phyloP scores from a whole-genome alignment of 139 green algal genomes.

The Cymbomonas tetramitiformis region DNA sequence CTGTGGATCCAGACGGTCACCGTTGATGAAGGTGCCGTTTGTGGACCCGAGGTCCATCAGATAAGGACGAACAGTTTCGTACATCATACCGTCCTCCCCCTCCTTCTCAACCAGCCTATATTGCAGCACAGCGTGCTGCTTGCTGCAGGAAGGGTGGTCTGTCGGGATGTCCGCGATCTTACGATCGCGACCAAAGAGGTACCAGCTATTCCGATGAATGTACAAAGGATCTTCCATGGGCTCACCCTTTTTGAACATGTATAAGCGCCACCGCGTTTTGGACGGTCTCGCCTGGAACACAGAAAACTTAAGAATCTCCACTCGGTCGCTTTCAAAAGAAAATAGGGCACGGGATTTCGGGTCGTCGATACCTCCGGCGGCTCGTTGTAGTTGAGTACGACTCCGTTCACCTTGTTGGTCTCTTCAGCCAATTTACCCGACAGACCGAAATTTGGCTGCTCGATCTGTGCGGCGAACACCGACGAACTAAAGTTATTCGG shows the following conservation, averaged over 20 bases:
- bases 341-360: too few species aligned
- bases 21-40: constrained; percentile 89
- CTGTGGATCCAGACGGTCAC: constrained; percentile 49
- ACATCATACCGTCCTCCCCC: constrained; percentile 38
- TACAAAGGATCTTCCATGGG: constrained; percentile 41
- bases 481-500: too few species aligned
- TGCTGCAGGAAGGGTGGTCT: constrained; percentile 86
- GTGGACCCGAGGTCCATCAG: constrained; percentile 81
- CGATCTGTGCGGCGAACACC: too few species aligned
- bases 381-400: constrained; percentile 59
- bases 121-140: constrained; percentile 87
- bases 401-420: constrained; percentile 51
- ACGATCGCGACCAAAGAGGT: constrained; percentile 82
- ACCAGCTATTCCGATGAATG: constrained; percentile 50
- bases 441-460: constrained; percentile 4
- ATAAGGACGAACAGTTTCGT: constrained; percentile 60
- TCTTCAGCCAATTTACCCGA: constrained; percentile 62
- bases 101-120: constrained; percentile 35
- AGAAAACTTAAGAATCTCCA: too few species aligned
- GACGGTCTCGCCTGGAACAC: constrained; percentile 41
- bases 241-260: constrained; percentile 75
- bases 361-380: constrained; percentile 59
- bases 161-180: constrained; percentile 73
- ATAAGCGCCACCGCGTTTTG: constrained; percentile 75
- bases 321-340: too few species aligned